phyloP scores from a whole-genome alignment of 176 grass and related monocot species.

The Raddia distichophylla region DNA sequence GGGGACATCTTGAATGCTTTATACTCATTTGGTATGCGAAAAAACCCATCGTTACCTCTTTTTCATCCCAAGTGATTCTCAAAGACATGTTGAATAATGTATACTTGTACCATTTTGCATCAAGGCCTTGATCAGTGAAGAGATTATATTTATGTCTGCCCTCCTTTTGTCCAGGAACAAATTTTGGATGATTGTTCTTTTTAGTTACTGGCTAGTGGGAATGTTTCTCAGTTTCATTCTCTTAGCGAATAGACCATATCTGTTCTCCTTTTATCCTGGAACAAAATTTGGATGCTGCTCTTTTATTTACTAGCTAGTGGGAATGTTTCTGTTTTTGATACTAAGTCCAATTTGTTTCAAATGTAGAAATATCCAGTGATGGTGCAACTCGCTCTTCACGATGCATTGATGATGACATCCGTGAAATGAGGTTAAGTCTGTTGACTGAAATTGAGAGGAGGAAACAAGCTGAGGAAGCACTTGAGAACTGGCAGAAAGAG shows the following conservation, averaged over 20 bases:
- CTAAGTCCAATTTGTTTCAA: slow-evolving; percentile 15
- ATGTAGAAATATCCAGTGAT: slow-evolving; percentile 87
- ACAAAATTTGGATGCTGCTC: not conserved
- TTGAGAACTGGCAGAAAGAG: slow-evolving; percentile 68
- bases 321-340: slow-evolving; percentile 6
- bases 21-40: too few relatives aligned
- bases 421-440: slow-evolving; percentile 80
- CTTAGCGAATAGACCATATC: not conserved
- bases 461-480: slow-evolving; percentile 80
- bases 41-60: too few relatives aligned
- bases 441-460: slow-evolving; percentile 83
- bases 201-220: not conserved
- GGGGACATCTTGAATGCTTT: too few relatives aligned
- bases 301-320: not conserved
- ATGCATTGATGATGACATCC: slow-evolving; percentile 60
- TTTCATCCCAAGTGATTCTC: not conserved
- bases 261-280: not conserved
- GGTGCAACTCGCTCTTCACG: slow-evolving; percentile 56
- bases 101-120: not conserved
- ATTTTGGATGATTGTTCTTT: not conserved
- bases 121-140: not conserved
- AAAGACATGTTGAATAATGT: slow-evolving; percentile 2
- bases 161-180: not conserved
- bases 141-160: not conserved
- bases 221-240: not conserved